Evolutionary conservation across 495 filamentous ascomycete genomes (phyloP), one percentile per base, ranked within the genome.

Genomic region (Talaromyces ruber): DNA sequence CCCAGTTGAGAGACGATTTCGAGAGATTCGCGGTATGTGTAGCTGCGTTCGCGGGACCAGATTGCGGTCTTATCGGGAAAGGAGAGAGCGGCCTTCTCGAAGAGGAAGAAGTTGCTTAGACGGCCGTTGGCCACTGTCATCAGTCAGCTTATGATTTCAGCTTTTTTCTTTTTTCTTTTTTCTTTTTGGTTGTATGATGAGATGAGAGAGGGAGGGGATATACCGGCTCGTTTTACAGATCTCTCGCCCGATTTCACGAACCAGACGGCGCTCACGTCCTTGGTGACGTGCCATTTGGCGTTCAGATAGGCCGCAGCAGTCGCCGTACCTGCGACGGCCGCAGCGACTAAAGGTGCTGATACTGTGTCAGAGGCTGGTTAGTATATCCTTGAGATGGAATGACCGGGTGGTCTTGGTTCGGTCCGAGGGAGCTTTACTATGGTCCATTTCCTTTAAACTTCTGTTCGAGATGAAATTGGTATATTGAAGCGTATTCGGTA

Each of bases 21-120:
- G 34, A 83, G 77, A 0, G 82, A 69, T 63, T 91, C 79, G 12
- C 69, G 72, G 73, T 83, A 91, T 2, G 85, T 88, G 73, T 87
- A 91, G 61, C 74, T 77, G 4, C 79, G 79, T 12, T 78, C 76
- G 4, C 85, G 83, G 18, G 86, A 86, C 88, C 89, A 92, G 60
- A 91, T 82, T 58, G 81, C 83, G 52, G 81, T 72, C 63, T 74
- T 72, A 34, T 79, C 70, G 0, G 81, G 80, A 29, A 80, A 71
- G 11, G 70, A 63, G 47, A 75, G 68, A 3, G 79, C 84, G 2
- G 81, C 70, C n/a, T 76, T 74, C 64, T 87, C 78, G 68, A 92
- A 84, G 58, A 83, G 70, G 70, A 89, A 88, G 80, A 86, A 91
- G 2, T 82, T 71, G 50, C 85, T 90, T 7, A 73, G 62, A 18